Evolutionary conservation across 1,139 yeast species (phyloP), one percentile per base, ranked within the genome.

Genomic region (Debaryomycetaceae sp.): DNA sequence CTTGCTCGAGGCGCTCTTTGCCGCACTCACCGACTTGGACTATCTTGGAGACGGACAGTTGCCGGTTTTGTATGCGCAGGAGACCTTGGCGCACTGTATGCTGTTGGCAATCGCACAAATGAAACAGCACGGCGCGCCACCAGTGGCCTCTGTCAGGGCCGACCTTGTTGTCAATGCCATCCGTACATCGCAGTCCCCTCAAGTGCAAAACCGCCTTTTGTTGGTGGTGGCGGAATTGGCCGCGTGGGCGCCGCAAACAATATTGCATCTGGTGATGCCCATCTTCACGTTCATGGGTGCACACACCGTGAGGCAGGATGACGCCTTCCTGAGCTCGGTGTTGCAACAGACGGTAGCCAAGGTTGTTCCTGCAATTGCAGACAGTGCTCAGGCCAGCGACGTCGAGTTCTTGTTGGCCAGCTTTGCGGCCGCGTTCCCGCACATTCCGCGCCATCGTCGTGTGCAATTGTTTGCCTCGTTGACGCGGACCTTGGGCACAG

Each of bases 231-330:
- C 97, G 3, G 83, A 88, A 33, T 65, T 91, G 44, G 97, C 97
- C 0, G 67, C 88, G 1, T 62, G 89, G 35, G 86, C 91, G 12
- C 96, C 98, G 6, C 97, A 91, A 51, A 76, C 83, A 24, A 88
- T 91, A 23, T 66, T 93, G 41, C 97, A 93, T 59, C 84, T 96
- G 3, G 95, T 93, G 10, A 91, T 91, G 99, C 98, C 99, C 13
- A 89, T 91, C 34, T 91, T 91, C 64, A 93, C 98, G 1, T 93
- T 91, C 49, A 91, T 91, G 98, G 99, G 99, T 35, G 95, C 97
- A 18, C 95, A 88, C 48, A 88, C 97, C 9, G 76, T 93, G 31
- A 81, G 96, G 50, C 96, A 91, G 61, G 98, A 91, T 56, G 97
- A 91, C 53, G 96, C 88, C 49, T 89, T 85, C 52, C 85, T 96